These are phyloP conservation scores for Pleodorina starrii DNA, from an alignment of 139 green algal genomes.

Conservation along the genomic window DNA sequence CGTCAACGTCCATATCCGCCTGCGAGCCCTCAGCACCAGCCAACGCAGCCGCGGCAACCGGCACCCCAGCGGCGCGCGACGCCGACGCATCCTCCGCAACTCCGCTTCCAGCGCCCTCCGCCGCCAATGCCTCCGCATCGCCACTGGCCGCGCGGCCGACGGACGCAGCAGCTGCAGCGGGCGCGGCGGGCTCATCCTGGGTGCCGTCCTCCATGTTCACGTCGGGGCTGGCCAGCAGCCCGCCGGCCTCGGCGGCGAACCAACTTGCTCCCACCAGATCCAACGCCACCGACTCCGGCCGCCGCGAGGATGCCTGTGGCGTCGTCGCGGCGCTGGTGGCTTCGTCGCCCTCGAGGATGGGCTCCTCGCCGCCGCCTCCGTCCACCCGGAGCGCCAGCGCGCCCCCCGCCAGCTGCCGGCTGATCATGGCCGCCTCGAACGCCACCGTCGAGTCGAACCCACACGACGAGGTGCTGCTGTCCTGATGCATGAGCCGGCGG, in stretches of 20 bases:
- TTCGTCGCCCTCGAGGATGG: slow-evolving; percentile 1
- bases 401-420: slow-evolving; percentile 20
- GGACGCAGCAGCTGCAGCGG: not conserved
- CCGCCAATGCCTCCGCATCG: not conserved
- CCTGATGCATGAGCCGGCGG: not conserved
- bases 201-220: not conserved
- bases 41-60: not conserved
- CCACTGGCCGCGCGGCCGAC: not conserved
- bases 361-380: not conserved
- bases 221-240: no score
- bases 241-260: no score
- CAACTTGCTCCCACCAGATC: no score
- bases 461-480: slow-evolving; percentile 14
- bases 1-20: not conserved
- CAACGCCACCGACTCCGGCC: no score
- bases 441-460: slow-evolving; percentile 24
- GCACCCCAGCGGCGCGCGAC: not conserved
- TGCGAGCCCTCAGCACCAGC: not conserved
- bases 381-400: not conserved
- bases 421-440: slow-evolving; percentile 7
- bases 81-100: not conserved
- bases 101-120: not conserved
- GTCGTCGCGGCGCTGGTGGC: not conserved
- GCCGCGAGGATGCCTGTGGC: no score
- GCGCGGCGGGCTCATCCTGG: not conserved